Evolutionary conservation across 139 green algal species (phyloP).

Genomic region (Gonium pectorale): DNA sequence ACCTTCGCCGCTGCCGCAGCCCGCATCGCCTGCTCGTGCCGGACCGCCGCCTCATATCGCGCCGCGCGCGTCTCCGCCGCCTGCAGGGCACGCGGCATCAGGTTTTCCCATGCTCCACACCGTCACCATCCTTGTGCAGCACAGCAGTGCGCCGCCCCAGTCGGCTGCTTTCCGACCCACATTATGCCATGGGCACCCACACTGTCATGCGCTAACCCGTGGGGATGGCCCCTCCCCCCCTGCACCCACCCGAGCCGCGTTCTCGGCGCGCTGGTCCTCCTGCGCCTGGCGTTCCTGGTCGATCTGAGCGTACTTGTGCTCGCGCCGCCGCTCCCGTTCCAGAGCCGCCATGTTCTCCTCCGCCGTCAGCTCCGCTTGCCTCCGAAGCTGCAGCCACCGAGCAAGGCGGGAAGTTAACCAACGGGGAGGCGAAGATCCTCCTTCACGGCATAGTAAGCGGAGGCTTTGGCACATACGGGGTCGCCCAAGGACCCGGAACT

Average conservation of each 20-base stretch:
- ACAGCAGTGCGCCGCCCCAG: no score
- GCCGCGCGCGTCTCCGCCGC: slow-evolving; percentile 5
- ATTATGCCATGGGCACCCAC: no score
- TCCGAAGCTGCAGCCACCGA: slow-evolving; percentile 53
- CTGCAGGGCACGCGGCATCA: background rate
- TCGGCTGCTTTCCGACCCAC: no score
- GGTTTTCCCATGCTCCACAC: no score
- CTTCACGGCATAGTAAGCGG: no score
- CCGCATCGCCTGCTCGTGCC: slow-evolving; percentile 37
- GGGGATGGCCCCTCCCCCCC: background rate
- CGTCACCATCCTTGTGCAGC: no score
- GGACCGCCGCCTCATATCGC: slow-evolving; percentile 25
- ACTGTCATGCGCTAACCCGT: no score
- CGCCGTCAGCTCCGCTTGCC: slow-evolving; percentile 48
- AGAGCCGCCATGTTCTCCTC: slow-evolving; percentile 25
- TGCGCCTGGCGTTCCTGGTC: slow-evolving; percentile 24
- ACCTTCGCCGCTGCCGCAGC: slow-evolving; percentile 34
- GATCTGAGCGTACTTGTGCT: background rate
- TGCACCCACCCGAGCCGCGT: slow-evolving; percentile 13
- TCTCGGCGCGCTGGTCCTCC: slow-evolving; percentile 5
- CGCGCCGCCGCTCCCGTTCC: slow-evolving; percentile 36
- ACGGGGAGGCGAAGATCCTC: no score
- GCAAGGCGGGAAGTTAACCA: no score
- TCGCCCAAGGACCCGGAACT: no score
- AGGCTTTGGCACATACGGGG: no score